Percentiles rank a stretch among this genome's conserved stretches.
phyloP scores from a whole-genome alignment of 2,329 filamentous ascomycete species.

The Hymenoscyphus fraxineus region DNA sequence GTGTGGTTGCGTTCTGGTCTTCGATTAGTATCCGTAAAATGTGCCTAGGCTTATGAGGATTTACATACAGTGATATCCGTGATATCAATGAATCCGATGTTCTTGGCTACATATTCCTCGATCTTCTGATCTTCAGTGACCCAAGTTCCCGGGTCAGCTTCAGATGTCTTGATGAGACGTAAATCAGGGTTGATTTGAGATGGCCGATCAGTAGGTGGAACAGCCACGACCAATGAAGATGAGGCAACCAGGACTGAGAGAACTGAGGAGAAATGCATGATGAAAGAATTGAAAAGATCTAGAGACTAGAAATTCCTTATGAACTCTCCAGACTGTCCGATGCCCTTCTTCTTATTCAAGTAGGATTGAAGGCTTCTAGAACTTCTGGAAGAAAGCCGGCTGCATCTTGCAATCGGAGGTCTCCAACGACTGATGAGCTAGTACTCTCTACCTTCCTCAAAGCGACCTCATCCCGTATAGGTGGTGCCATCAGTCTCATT shows the following conservation, averaged over 20 bases:
- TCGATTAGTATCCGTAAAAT: neutral
- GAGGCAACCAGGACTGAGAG: conserved; percentile 1
- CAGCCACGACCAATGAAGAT: conserved; percentile 4
- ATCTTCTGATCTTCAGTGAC: conserved; percentile 21
- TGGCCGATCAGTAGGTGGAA: neutral
- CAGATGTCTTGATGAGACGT: conserved; percentile 18
- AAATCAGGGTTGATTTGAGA: conserved; percentile 1
- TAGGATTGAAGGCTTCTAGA: neutral
- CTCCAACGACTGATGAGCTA: neutral
- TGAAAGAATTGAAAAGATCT: neutral
- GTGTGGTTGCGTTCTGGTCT: conserved; percentile 4
- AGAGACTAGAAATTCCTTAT: neutral
- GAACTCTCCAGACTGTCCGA: neutral
- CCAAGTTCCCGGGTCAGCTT: conserved; percentile 15
- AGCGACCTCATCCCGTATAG: neutral
- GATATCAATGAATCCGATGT: conserved; percentile 20
- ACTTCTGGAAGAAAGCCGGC: neutral
- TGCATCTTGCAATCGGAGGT: neutral
- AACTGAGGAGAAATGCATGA: conserved; percentile 2
- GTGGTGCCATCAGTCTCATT: neutral
- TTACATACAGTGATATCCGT: conserved; percentile 17
- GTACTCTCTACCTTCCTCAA: conserved; percentile 3
- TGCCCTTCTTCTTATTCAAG: neutral
- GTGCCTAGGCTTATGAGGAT: neutral
- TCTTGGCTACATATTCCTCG: conserved; percentile 16